Conservation (phyloP, 805 yeast species). For the Wickerhamiella slavikovae region DNA sequence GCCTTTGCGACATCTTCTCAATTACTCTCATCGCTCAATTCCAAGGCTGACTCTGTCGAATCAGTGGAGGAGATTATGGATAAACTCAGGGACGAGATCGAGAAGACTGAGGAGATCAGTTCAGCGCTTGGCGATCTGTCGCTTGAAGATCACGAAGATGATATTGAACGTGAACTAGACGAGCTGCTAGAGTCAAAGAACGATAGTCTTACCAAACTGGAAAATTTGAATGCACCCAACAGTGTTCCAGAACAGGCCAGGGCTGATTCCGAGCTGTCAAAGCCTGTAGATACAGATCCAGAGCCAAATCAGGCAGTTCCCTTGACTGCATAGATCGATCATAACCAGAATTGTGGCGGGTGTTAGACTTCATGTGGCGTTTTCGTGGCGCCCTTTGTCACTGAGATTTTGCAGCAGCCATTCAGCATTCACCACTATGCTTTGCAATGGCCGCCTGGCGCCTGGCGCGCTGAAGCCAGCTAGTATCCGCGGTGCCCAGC, state of each 20-base stretch:
- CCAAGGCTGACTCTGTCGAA: slow-evolving; percentile 25
- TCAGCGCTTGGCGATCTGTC: slow-evolving; percentile 16
- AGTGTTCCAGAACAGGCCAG: not conserved
- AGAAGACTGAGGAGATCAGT: slow-evolving; percentile 22
- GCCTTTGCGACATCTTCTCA: slow-evolving; percentile 21
- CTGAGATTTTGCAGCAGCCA: not conserved
- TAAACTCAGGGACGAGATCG: slow-evolving; percentile 21
- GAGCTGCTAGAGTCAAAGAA: slow-evolving; percentile 17
- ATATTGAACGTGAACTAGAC: slow-evolving; percentile 22
- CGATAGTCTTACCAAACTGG: not conserved
- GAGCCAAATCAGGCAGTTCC: not conserved
- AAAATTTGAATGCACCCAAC: not conserved
- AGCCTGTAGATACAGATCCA: not conserved
- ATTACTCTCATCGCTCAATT: slow-evolving; percentile 21
- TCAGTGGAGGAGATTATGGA: slow-evolving; percentile 23
- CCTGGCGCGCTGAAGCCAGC: not conserved
- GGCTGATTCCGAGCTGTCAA: not conserved
- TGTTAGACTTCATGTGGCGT: too few species aligned
- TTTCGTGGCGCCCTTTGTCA: too few species aligned
- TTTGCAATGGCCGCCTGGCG: not conserved
- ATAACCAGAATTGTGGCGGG: too few species aligned
- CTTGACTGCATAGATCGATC: too few species aligned
- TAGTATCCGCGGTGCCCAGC: not conserved
- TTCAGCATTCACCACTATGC: not conserved
- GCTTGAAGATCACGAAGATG: slow-evolving; percentile 14